Percentiles rank a stretch among this genome's conserved stretches.
phyloP scores from a whole-genome alignment of 2,329 filamentous ascomycete genomes.

The Chrysoporthe puriensis region DNA sequence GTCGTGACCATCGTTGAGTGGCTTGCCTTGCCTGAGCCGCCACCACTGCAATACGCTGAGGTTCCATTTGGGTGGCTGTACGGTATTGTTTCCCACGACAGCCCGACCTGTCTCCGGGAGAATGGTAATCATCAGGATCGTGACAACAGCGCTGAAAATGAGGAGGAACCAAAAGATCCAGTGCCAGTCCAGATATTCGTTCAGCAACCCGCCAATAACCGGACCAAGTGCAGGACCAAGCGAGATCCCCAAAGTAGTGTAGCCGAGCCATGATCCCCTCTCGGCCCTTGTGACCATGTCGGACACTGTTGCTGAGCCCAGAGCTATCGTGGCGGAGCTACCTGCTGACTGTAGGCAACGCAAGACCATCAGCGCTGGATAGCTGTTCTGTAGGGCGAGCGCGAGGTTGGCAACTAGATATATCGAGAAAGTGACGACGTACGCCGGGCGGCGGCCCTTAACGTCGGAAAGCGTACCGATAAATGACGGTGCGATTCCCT shows the following conservation, averaged over 20 bases:
- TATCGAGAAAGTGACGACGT: conserved; percentile 50
- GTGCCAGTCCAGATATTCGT: conserved; percentile 61
- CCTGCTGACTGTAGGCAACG: conserved; percentile 50
- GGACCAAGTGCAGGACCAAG: conserved; percentile 56
- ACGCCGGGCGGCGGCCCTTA: conserved; percentile 47
- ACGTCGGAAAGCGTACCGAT: conserved; percentile 36
- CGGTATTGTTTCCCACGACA: conserved; percentile 58
- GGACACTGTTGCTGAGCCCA: conserved; percentile 47
- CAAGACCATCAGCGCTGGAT: conserved; percentile 51
- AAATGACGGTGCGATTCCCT: conserved; percentile 41
- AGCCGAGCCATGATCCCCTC: conserved; percentile 61
- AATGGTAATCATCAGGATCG: conserved; percentile 50
- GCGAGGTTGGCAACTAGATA: conserved; percentile 52
- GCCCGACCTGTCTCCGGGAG: conserved; percentile 57
- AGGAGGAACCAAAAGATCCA: conserved; percentile 66
- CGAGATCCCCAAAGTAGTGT: conserved; percentile 50
- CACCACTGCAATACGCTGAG: conserved; percentile 19
- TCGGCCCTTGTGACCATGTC: conserved; percentile 66
- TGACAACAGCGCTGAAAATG: conserved; percentile 47
- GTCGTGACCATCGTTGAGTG: conserved; percentile 10
- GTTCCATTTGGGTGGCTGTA: conserved; percentile 38
- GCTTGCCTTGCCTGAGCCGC: conserved; percentile 11
- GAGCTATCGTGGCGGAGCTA: conserved; percentile 33
- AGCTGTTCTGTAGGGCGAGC: conserved; percentile 49
- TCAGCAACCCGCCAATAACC: conserved; percentile 61